phyloP scores from a whole-genome alignment of 768 basidiomycete genomes.

The Asterophora lycoperdoides region DNA sequence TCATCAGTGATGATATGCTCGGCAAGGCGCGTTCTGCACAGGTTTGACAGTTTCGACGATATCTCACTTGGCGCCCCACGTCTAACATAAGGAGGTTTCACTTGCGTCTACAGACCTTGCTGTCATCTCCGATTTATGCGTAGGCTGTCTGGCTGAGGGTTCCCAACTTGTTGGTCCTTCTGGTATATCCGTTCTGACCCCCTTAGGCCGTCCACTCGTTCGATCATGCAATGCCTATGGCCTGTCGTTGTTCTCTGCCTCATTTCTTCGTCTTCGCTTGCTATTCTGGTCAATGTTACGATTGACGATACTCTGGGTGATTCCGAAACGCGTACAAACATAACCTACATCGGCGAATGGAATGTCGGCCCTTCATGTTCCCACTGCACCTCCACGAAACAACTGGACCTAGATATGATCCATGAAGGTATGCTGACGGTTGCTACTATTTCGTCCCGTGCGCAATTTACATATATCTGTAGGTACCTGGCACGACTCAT shows the following conservation, averaged over 20 bases:
- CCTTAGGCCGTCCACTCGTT: slow-evolving; percentile 12
- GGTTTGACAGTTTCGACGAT: slow-evolving; percentile 2
- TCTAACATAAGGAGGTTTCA: background rate
- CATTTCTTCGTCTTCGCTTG: slow-evolving; percentile 7
- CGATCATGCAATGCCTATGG: slow-evolving; percentile 12
- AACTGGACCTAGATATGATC: slow-evolving; percentile 16
- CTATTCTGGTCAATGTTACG: slow-evolving; percentile 30
- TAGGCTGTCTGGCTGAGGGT: background rate
- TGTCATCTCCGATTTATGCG: slow-evolving; percentile 1
- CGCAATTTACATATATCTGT: background rate
- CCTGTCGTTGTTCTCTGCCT: slow-evolving; percentile 7
- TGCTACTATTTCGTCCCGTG: background rate
- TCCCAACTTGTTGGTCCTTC: background rate
- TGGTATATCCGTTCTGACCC: background rate
- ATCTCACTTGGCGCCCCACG: slow-evolving; percentile 1
- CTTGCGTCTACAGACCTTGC: background rate
- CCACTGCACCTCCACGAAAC: slow-evolving; percentile 19
- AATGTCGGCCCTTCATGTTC: slow-evolving; percentile 22
- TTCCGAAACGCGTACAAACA: slow-evolving; percentile 22
- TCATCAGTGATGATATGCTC: slow-evolving; percentile 5
- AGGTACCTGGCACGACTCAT: slow-evolving; percentile 35
- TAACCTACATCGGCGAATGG: slow-evolving; percentile 34
- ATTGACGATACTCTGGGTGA: slow-evolving; percentile 39
- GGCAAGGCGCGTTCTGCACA: background rate
- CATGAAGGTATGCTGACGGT: slow-evolving; percentile 10